These are phyloP conservation scores for Termitomyces sp. DNA, from an alignment of 768 basidiomycete species.

Conservation along the genomic window DNA sequence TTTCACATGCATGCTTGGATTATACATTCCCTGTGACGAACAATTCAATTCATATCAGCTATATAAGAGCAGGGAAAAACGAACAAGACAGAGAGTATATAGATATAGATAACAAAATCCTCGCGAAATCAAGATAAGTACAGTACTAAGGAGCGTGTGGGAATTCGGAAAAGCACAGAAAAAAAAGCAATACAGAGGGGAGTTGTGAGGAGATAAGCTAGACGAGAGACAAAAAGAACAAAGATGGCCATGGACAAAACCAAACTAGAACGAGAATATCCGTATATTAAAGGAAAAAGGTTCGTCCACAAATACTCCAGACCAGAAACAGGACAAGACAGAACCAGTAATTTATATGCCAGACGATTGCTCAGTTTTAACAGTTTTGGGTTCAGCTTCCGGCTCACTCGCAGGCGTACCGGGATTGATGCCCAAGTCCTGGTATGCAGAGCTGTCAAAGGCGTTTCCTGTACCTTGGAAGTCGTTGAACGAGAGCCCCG, in stretches of 20 bases:
- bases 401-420: constrained; percentile 54
- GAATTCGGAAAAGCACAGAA: constrained; percentile 17
- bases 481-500: constrained; percentile 69
- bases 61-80: constrained; percentile 13
- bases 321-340: constrained; percentile 15
- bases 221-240: constrained; percentile 12
- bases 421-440: constrained; percentile 61
- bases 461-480: constrained; percentile 56
- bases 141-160: constrained; percentile 37
- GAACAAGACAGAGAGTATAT: constrained; percentile 22
- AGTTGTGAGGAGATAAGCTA: constrained; percentile 5
- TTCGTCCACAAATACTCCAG: constrained; percentile 3
- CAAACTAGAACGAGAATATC: constrained; percentile 13
- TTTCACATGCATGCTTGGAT: constrained; percentile 10
- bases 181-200: constrained; percentile 22
- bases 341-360: constrained; percentile 26
- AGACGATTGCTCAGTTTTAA: constrained; percentile 59
- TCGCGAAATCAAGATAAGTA: constrained; percentile 26
- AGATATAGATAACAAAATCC: constrained; percentile 37
- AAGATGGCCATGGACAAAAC: constrained; percentile 10
- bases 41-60: constrained; percentile 8
- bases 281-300: constrained; percentile 10
- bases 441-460: constrained; percentile 70
- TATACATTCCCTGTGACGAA: constrained; percentile 9
- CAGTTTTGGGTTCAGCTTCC: constrained; percentile 59